These are phyloP conservation scores for Globisporangium takayamanum DNA, from an alignment of 352 stramenopile genomes.

Conservation along the genomic window DNA sequence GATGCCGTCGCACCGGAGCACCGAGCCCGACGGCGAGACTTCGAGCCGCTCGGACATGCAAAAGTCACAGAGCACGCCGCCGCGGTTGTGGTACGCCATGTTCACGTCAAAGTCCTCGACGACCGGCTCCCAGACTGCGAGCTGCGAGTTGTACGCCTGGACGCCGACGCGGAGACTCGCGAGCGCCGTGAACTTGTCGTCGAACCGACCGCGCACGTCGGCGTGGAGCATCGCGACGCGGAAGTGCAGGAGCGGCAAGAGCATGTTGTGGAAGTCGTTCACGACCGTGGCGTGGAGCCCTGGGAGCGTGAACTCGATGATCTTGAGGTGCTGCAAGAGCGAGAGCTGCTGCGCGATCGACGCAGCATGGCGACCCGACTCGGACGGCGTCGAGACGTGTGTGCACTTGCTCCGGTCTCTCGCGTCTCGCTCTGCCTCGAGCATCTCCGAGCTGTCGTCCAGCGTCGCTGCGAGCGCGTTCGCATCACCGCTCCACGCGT, in stretches of 20 bases:
- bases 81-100: slow-evolving; percentile 56
- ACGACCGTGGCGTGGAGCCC: slow-evolving; percentile 76
- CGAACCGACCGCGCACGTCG: slow-evolving; percentile 54
- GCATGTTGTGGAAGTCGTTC: slow-evolving; percentile 87
- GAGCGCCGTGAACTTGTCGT: slow-evolving; percentile 56
- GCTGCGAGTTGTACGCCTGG: slow-evolving; percentile 82
- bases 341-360: slow-evolving; percentile 14
- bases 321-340: slow-evolving; percentile 63
- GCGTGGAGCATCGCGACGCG: slow-evolving; percentile 59
- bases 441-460: background rate
- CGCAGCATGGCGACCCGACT: slow-evolving; percentile 1
- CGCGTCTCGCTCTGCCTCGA: background rate
- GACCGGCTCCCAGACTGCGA: slow-evolving; percentile 80
- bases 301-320: slow-evolving; percentile 68
- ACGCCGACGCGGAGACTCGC: slow-evolving; percentile 60
- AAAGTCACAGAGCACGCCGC: slow-evolving; percentile 69
- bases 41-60: slow-evolving; percentile 71
- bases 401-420: background rate
- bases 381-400: too few species aligned
- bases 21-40: slow-evolving; percentile 47
- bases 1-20: slow-evolving; percentile 57
- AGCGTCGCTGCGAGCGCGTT: slow-evolving; percentile 1
- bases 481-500: slow-evolving; percentile 12
- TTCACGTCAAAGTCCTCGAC: slow-evolving; percentile 84
- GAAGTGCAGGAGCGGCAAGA: slow-evolving; percentile 75